Conservation (phyloP, 2,329 filamentous ascomycete genomes). For the Pyrenophora tritici-repentis region DNA sequence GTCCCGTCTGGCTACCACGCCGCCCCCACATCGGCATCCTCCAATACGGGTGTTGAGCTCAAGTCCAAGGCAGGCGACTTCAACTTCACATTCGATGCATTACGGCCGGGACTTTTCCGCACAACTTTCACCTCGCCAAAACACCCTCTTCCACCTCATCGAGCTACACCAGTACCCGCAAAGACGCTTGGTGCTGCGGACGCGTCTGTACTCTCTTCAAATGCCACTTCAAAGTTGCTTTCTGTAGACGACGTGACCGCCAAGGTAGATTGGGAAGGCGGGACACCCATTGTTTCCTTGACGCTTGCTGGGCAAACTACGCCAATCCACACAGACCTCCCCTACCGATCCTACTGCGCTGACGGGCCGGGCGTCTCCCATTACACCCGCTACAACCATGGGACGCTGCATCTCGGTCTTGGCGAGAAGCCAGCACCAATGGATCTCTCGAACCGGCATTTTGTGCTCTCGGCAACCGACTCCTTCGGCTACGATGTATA, state of each 20-base stretch:
- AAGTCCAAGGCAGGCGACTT: conserved; percentile 52
- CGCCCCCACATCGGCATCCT: conserved; percentile 23
- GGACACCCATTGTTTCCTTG: conserved; percentile 62
- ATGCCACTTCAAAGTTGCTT: conserved; percentile 50
- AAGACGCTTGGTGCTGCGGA: conserved; percentile 43
- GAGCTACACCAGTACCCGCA: conserved; percentile 59
- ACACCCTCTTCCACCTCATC: conserved; percentile 69
- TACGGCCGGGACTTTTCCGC: conserved; percentile 68
- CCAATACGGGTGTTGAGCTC: conserved; percentile 47
- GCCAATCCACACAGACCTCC: conserved; percentile 66
- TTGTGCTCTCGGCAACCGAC: conserved; percentile 70
- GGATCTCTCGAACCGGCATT: conserved; percentile 70
- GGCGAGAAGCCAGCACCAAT: conserved; percentile 76
- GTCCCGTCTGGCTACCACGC: conserved; percentile 46
- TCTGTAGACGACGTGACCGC: conserved; percentile 57
- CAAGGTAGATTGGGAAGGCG: conserved; percentile 62
- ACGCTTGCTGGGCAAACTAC: conserved; percentile 56
- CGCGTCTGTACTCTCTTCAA: conserved; percentile 42
- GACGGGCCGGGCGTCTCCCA: conserved; percentile 67
- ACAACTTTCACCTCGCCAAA: conserved; percentile 67
- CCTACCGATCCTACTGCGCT: conserved; percentile 67
- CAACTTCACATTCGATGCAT: conserved; percentile 66
- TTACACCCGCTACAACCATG: conserved; percentile 66
- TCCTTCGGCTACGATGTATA: conserved; percentile 76
- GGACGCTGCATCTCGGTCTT: conserved; percentile 69